These are phyloP conservation scores for Fagopyrum esculentum DNA, from an alignment of 148 eudicot genomes.

Conservation along the genomic window DNA sequence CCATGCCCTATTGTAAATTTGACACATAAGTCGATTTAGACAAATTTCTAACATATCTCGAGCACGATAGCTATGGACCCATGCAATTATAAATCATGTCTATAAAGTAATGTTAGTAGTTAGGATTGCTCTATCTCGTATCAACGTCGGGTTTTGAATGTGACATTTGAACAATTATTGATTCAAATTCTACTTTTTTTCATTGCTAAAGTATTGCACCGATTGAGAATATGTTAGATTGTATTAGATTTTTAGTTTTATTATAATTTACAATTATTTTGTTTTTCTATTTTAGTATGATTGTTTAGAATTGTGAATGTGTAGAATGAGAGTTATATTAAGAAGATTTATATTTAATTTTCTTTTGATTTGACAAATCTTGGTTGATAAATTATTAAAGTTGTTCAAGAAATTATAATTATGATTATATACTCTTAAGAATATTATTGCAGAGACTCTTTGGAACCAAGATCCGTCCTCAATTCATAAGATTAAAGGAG, in stretches of 20 bases:
- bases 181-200: constrained; percentile 2
- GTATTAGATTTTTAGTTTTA: neutral
- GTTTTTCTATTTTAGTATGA: neutral
- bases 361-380: neutral
- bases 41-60: constrained; percentile 14
- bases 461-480: no score
- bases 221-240: neutral
- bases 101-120: constrained; percentile 12
- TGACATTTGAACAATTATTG: constrained; percentile 20
- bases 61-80: constrained; percentile 16
- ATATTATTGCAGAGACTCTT: no score
- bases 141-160: constrained; percentile 21
- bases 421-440: no score
- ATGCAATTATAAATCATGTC: constrained; percentile 12
- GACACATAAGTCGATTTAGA: constrained; percentile 1
- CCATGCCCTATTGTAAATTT: neutral
- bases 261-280: neutral
- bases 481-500: no score
- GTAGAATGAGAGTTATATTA: neutral
- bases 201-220: neutral
- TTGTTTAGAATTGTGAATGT: neutral
- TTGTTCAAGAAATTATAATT: no score
- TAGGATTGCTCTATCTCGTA: neutral
- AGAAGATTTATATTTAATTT: neutral
- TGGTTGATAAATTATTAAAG: no score